phyloP scores from a whole-genome alignment of 768 basidiomycete genomes.

The Pleurotus citrinopileatus region DNA sequence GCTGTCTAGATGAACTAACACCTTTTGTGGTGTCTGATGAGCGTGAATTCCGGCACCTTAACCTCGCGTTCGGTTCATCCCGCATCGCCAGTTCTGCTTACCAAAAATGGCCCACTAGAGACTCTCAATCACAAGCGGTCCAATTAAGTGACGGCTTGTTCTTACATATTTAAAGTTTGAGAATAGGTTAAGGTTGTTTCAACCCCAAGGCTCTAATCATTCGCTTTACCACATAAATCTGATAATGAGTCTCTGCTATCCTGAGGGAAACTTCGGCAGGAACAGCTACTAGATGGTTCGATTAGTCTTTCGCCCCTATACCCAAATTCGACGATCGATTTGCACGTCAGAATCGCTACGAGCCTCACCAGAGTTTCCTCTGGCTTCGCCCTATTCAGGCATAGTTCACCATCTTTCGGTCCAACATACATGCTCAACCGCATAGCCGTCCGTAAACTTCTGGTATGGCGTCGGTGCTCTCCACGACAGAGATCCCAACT shows the following conservation, averaged over 20 bases:
- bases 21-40: constrained; percentile 85
- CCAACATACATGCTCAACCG: constrained; percentile 83
- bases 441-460: constrained; percentile 72
- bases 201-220: constrained; percentile 91
- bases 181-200: constrained; percentile 85
- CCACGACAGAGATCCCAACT: constrained; percentile 61
- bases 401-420: constrained; percentile 92
- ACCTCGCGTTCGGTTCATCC: constrained; percentile 69
- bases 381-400: constrained; percentile 88
- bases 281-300: constrained; percentile 94
- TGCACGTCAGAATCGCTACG: constrained; percentile 96
- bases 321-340: constrained; percentile 94
- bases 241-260: constrained; percentile 52
- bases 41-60: constrained; percentile 79
- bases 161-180: constrained; percentile 86
- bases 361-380: constrained; percentile 96
- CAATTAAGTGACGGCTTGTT: constrained; percentile 80
- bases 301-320: constrained; percentile 97
- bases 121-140: constrained; percentile 81
- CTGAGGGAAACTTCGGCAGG: constrained; percentile 86
- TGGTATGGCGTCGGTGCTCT: constrained; percentile 72
- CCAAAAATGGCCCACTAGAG: constrained; percentile 81
- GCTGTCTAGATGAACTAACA: constrained; percentile 88
- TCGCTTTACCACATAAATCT: constrained; percentile 76
- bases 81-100: constrained; percentile 68